A percentile compares a stretch with the other conserved stretches of the same genome.
Conservation (phyloP, 768 basidiomycete genomes). For the Lentinus tigrinus region DNA sequence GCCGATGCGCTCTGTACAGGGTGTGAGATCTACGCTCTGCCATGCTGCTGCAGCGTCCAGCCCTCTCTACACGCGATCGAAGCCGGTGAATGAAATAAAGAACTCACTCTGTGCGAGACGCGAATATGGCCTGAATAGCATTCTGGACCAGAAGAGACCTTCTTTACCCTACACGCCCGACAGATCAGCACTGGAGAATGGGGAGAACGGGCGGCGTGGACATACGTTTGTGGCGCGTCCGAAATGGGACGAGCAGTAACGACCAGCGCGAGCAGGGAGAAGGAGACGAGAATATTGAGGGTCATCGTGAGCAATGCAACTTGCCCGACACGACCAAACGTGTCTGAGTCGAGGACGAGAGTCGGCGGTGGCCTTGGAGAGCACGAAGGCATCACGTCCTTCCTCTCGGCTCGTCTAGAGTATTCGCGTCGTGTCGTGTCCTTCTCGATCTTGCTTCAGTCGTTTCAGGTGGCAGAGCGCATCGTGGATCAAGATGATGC, state of each 20-base stretch:
- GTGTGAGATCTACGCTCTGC: background rate
- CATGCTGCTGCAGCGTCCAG: background rate
- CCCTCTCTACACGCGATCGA: background rate
- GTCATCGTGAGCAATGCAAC: conserved; percentile 30
- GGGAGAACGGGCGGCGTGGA: conserved; percentile 5
- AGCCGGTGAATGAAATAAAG: background rate
- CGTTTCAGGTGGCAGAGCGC: too few species aligned
- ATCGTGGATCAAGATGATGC: too few species aligned
- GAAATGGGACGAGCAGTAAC: conserved; percentile 41
- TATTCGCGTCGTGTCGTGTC: too few species aligned
- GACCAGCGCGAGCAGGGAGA: conserved; percentile 43
- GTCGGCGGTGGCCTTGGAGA: conserved; percentile 7
- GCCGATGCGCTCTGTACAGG: conserved; percentile 10
- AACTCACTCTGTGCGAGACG: conserved; percentile 35
- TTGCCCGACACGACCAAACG: conserved; percentile 12
- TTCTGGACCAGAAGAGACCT: conserved; percentile 29
- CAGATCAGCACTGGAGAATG: background rate
- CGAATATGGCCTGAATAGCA: conserved; percentile 36
- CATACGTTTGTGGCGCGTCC: conserved; percentile 30
- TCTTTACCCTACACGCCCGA: conserved; percentile 11
- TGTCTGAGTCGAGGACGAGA: conserved; percentile 3
- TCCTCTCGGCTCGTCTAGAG: background rate
- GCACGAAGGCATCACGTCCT: background rate
- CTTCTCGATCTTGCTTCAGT: too few species aligned
- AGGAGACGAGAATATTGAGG: conserved; percentile 36